These are phyloP conservation scores for Euphorbia schlechtendalii DNA, from an alignment of 441 rosid species.

Conservation along the genomic window DNA sequence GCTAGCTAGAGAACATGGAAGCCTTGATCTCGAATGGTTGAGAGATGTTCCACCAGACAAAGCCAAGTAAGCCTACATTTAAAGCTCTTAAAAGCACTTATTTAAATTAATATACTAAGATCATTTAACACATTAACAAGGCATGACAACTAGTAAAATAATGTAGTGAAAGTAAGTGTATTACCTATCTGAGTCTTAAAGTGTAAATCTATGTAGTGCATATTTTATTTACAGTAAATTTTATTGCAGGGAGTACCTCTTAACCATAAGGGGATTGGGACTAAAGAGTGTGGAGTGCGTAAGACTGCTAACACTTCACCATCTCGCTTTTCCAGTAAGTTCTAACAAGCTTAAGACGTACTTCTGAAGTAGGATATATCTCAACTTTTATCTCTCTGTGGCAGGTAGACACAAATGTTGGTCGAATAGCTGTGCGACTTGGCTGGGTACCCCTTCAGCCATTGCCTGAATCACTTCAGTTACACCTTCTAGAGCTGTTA, in stretches of 20 bases:
- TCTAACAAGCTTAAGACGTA: constrained; percentile 4
- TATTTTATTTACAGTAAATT: not conserved
- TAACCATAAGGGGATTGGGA: constrained; percentile 83
- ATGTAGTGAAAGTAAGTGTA: no score
- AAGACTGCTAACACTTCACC: constrained; percentile 86
- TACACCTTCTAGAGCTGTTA: constrained; percentile 92
- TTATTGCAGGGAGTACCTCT: constrained; percentile 67
- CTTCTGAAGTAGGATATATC: constrained; percentile 6
- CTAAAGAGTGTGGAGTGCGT: constrained; percentile 97
- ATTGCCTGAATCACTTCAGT: constrained; percentile 83
- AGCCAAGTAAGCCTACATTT: constrained; percentile 54
- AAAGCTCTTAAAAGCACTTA: no score
- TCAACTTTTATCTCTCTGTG: constrained; percentile 19
- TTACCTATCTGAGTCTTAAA: no score
- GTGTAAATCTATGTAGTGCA: no score
- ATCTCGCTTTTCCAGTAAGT: constrained; percentile 95
- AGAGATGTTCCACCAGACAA: constrained; percentile 72
- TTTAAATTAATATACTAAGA: no score
- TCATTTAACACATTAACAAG: no score
- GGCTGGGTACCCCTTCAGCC: constrained; percentile 99
- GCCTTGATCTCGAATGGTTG: constrained; percentile 89
- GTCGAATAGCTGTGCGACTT: constrained; percentile 87
- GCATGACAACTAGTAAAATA: no score
- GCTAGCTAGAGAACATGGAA: constrained; percentile 67
- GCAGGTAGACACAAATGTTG: constrained; percentile 98